Evolutionary conservation across 371 early-diverging fungal genomes (phyloP), one percentile per base, ranked within the genome.

Genomic region (Apophysomyces ossiformis): DNA sequence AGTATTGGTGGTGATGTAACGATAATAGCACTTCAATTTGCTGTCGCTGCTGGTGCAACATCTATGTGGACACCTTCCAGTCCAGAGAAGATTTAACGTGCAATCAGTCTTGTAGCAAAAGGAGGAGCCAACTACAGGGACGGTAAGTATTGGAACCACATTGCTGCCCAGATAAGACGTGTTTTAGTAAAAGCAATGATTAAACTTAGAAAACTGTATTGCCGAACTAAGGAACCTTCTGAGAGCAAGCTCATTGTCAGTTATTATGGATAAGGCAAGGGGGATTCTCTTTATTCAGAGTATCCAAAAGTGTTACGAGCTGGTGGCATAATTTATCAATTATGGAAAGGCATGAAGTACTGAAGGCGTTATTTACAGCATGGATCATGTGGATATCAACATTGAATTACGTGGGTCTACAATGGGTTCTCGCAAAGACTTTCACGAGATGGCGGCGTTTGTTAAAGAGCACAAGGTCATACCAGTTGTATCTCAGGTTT

Each of bases 1-100:
- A 91, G 92, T 37, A 90, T 92, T 69, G 90, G 87, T 18, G 92
- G 92, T 54, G 92, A 91, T 61, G 92, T 92, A 39, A 91, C 92
- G 0, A 66, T 91, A 36, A 79, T 83, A 70, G 90, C 89, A 6
- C 70, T 92, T 37, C 86, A 87, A 60, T 89, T 92, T 67, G 84
- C 87, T 21, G 82, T 90, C 7, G 88, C 90, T 35, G 80, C 73
- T 7, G 91, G 91, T n/a, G 91, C 91, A 15, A 87, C 59, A 90
- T 89, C 4, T 90, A 82, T 70, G 92, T 91, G 46, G 46, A 91
- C 91, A 5, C 89, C 89, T 12, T 88, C 89, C n/a, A 84, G 81
- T 38, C 78, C 77, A 2, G 79, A 77, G 45, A 92, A 92, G 77
- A 87, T 92, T 37, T 41, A 77, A 39, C 75, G 76, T 36, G 92